Evolutionary conservation across 805 yeast species (phyloP), one percentile per base, ranked within the genome.

Genomic region (Teunomyces pallodes): DNA sequence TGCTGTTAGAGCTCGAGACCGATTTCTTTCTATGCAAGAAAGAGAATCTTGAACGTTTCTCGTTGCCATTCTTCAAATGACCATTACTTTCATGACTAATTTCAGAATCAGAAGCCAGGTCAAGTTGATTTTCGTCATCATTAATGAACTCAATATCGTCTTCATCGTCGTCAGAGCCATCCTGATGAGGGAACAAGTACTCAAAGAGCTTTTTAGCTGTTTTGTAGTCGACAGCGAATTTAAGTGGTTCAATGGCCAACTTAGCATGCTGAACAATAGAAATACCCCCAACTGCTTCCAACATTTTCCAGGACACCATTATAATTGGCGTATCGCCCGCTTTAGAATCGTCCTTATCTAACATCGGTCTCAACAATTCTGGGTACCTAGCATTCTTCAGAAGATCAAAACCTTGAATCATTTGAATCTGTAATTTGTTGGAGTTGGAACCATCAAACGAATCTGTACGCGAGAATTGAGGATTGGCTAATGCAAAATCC

Each of bases 271-370:
- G 83, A 67, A 91, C 74, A 20, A 91, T 83, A n/a, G 87, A 79
- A 44, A 91, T 90, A 9, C 98, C 98, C 29, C 97, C 98, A 47
- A 92, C 86, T 0, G 96, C 90, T 46, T 80, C 81, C 45, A 86
- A 79, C 83, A 87, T 80, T n/a, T 81, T 78, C 98, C 98, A 91
- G 9, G 67, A 44, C 56, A 69, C 54, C 6, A 43, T 39, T 3
- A 72, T 52, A 33, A 72, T 55, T 1, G 74, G 69, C n/a, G 45
- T 32, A 8, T 43, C 32, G 24, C 47, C 43, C 28, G 46, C 20
- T 31, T 53, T 44, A 2, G 32, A 24, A 24, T 48, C 48, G 10
- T 62, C 58, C 46, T 49, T n/a, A 51, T 59, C 39, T 48, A 57
- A 28, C 46, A 56, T 77, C 1, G 89, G 84, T 1, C 86, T 72